These are phyloP conservation scores for Paecilomyces variotii DNA, from an alignment of 2,329 filamentous ascomycete species.

Conservation along the genomic window DNA sequence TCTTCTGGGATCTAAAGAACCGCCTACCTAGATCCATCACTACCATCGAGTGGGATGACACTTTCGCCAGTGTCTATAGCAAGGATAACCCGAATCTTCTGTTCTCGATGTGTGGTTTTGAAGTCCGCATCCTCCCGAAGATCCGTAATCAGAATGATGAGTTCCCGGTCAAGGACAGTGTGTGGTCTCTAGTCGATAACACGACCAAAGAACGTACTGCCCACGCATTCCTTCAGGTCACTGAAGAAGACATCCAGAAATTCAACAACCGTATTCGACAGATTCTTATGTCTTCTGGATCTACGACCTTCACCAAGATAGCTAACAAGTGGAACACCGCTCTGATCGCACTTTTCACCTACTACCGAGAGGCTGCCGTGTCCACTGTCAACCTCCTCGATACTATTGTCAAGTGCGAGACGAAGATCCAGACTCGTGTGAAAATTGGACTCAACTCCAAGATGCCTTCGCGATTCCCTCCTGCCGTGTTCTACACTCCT, in stretches of 20 bases:
- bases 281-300: conserved; percentile 99
- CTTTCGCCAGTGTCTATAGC: conserved; percentile 96
- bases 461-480: conserved; percentile 98
- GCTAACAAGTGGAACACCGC: conserved; percentile 99
- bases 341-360: conserved; percentile 92
- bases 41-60: conserved; percentile 98
- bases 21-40: conserved; percentile 88
- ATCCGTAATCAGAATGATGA: conserved; percentile 91
- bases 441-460: conserved; percentile 99
- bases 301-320: conserved; percentile 98
- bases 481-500: conserved; percentile 96
- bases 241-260: conserved; percentile 94
- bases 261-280: conserved; percentile 99
- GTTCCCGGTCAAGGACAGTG: conserved; percentile 94
- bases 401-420: conserved; percentile 98
- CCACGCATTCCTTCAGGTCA: conserved; percentile 94
- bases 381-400: conserved; percentile 90
- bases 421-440: conserved; percentile 96
- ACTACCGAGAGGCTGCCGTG: conserved; percentile 95
- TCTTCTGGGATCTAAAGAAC: conserved; percentile 99
- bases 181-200: conserved; percentile 96
- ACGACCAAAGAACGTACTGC: conserved; percentile 94
- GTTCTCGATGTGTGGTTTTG: conserved; percentile 97
- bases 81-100: conserved; percentile 94
- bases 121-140: conserved; percentile 93